Evolutionary conservation across 108 stramenopile genomes (phyloP).

Genomic region (Licmophora abbreviata): DNA sequence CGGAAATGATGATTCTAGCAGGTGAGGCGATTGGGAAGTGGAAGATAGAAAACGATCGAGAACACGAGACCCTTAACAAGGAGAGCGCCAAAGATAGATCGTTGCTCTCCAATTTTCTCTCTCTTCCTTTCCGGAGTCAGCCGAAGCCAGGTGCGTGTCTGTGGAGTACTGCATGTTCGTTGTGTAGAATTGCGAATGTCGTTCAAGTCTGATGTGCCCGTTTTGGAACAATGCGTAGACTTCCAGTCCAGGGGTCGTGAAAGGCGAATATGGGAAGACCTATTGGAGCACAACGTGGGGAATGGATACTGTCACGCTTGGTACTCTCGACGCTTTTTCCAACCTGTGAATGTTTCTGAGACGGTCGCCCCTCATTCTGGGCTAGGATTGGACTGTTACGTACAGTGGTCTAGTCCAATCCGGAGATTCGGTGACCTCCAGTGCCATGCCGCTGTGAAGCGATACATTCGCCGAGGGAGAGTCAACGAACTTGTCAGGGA

Average conservation of each 20-base stretch:
- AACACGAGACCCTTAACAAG: conserved; percentile 9
- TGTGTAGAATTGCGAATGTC: background rate
- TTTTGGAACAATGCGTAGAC: conserved; percentile 27
- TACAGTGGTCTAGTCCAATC: conserved; percentile 80
- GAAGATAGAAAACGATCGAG: conserved; percentile 23
- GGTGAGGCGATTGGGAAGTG: conserved; percentile 76
- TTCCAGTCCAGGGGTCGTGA: conserved; percentile 37
- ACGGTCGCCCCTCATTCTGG: conserved; percentile 52
- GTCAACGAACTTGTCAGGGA: conserved; percentile 35
- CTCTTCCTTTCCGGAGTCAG: conserved; percentile 59
- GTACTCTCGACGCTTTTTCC: conserved; percentile 69
- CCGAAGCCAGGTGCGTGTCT: conserved; percentile 31
- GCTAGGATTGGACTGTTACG: conserved; percentile 65
- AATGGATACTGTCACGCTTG: conserved; percentile 67
- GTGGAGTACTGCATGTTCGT: background rate
- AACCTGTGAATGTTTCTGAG: conserved; percentile 42
- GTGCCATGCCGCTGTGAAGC: conserved; percentile 62
- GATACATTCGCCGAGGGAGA: conserved; percentile 54
- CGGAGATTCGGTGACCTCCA: conserved; percentile 51
- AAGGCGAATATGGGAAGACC: conserved; percentile 34
- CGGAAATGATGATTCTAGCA: conserved; percentile 84
- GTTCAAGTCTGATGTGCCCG: background rate
- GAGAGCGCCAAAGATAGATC: conserved; percentile 1
- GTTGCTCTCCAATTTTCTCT: conserved; percentile 23
- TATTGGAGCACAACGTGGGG: conserved; percentile 38